These are phyloP conservation scores for Sarocladiaceae sp. DNA, from an alignment of 2,329 filamentous ascomycete genomes.

Conservation along the genomic window DNA sequence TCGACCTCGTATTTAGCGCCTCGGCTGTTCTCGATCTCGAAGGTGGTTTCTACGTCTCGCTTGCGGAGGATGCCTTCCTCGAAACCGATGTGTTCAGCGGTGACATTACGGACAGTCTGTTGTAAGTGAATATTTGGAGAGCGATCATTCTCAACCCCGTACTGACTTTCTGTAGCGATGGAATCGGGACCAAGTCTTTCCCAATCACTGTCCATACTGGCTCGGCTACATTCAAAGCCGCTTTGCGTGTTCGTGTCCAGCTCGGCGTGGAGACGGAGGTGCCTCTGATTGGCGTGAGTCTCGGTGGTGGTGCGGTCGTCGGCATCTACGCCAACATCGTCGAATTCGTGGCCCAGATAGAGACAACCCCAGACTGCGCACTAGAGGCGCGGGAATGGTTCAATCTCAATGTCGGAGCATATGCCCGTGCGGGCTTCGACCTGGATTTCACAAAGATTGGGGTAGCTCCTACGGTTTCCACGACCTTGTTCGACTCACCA, in stretches of 20 bases:
- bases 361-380: conserved; percentile 26
- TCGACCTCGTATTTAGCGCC: conserved; percentile 43
- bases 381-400: conserved; percentile 15
- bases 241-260: conserved; percentile 41
- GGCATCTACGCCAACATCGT: conserved; percentile 43
- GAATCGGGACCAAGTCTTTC: conserved; percentile 34
- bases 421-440: conserved; percentile 26
- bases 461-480: conserved; percentile 30
- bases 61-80: conserved; percentile 9
- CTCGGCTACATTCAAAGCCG: conserved; percentile 37
- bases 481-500: conserved; percentile 29
- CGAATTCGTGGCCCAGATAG: conserved; percentile 38
- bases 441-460: conserved; percentile 27
- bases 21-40: conserved; percentile 40
- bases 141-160: background rate
- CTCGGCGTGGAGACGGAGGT: conserved; percentile 29
- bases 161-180: conserved; percentile 14
- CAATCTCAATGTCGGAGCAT: conserved; percentile 32
- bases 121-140: too few relatives aligned
- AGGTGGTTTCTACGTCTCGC: conserved; percentile 18
- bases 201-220: conserved; percentile 40
- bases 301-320: conserved; percentile 32
- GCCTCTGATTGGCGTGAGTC: conserved; percentile 16
- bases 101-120: conserved; percentile 32
- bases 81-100: conserved; percentile 11